These are phyloP conservation scores for Aspergillus glaucus DNA, from an alignment of 2,329 filamentous ascomycete genomes.

Conservation along the genomic window DNA sequence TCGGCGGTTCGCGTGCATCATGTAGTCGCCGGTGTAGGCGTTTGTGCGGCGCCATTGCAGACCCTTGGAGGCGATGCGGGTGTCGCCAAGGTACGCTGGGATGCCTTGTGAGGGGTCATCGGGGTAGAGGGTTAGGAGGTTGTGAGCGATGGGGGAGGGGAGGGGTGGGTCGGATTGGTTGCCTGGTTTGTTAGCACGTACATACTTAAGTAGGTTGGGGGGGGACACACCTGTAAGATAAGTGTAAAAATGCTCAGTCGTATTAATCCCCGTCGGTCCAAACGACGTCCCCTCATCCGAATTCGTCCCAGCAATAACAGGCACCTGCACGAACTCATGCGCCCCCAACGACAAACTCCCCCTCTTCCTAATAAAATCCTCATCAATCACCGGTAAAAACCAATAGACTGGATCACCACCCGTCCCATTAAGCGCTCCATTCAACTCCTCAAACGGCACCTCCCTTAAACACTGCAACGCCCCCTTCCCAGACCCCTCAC, in stretches of 20 bases:
- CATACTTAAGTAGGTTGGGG: background rate
- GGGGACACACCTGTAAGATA: constrained; percentile 27
- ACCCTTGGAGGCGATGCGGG: constrained; percentile 33
- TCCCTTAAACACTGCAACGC: constrained; percentile 61
- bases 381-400: constrained; percentile 45
- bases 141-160: constrained; percentile 25
- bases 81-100: constrained; percentile 36
- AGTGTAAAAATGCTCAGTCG: constrained; percentile 46
- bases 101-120: constrained; percentile 46
- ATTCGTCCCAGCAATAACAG: constrained; percentile 59
- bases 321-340: constrained; percentile 58
- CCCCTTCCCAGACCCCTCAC: constrained; percentile 46
- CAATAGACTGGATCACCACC: constrained; percentile 30
- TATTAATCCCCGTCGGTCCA: constrained; percentile 49
- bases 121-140: constrained; percentile 48
- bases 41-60: constrained; percentile 49
- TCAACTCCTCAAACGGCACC: constrained; percentile 54
- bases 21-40: constrained; percentile 50
- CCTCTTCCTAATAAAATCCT: constrained; percentile 50
- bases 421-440: constrained; percentile 45
- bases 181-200: constrained; percentile 14
- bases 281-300: constrained; percentile 60
- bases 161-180: constrained; percentile 17
- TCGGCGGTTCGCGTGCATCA: constrained; percentile 52
- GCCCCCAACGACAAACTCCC: constrained; percentile 49